Evolutionary conservation across 805 yeast species (phyloP), one percentile per base, ranked within the genome.

Genomic region (Ogataea degrootiae): DNA sequence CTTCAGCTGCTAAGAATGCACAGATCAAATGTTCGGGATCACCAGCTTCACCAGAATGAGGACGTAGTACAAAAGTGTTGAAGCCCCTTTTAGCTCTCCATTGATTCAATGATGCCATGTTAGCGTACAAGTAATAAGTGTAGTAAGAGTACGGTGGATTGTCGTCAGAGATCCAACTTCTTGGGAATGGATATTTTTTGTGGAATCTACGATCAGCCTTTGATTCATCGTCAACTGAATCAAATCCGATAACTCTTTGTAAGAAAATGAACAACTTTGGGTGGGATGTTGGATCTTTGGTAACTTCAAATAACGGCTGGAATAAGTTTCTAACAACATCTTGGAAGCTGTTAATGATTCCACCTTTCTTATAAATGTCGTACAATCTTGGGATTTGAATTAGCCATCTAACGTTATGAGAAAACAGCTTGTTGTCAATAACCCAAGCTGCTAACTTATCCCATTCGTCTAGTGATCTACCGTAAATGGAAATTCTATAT

Each of bases 21-120:
- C 91, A 78, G 40, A 91, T 87, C 61, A 95, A 74, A 71, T 94
- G 99, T 61, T 94, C 98, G 1, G 98, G 97, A 62, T 94, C 99
- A 50, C 99, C 99, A n/a, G 99, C 99, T 68, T 94, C 99, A 53
- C 99, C 99, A 57, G 96, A 88, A 67, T 94, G 99, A 4, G 99
- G 99, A 60, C 99, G 79, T 58, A 94, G 72, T n/a, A 89, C 95
- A 68, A 94, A 84, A 0, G 97, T 91, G 65, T 87, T 91, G 68
- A 80, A 86, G 0, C 87, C 85, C 48, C 91, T 76, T 48, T 72
- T 75, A 34, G 74, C 70, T 68, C 99, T 80, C 81, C 92, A 85
- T 53, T 84, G 82, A 62, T 94, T 94, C 65, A 94, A 75, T 8
- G 96, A 80, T 2, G 96, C 81, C 66, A 94, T 67, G 67, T 91